Evolutionary conservation across 371 early-diverging fungal species (phyloP).

Genomic region (Coemansia sp.): DNA sequence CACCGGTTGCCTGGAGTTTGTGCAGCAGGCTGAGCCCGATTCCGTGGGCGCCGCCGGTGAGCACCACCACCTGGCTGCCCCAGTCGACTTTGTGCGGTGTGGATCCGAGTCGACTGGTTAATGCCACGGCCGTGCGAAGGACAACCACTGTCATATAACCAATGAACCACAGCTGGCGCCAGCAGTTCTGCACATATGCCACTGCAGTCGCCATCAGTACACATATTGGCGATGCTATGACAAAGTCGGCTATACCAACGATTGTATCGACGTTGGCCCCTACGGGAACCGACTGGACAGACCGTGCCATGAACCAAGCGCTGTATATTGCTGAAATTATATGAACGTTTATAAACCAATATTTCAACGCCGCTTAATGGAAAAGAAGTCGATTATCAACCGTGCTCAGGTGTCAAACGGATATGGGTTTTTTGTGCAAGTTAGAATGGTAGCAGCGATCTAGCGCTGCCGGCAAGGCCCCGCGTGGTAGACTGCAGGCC

Average conservation of each 20-base stretch:
- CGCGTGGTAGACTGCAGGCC: slow-evolving; percentile 48
- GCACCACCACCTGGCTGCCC: slow-evolving; percentile 28
- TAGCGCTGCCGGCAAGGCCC: slow-evolving; percentile 34
- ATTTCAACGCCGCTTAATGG: not conserved
- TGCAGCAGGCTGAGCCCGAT: slow-evolving; percentile 34
- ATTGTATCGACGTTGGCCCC: slow-evolving; percentile 40
- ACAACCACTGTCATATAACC: slow-evolving; percentile 7
- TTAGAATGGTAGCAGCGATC: slow-evolving; percentile 46
- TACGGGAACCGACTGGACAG: not conserved
- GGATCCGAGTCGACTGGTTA: not conserved
- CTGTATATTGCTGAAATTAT: not conserved
- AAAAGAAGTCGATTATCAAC: not conserved
- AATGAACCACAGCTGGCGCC: slow-evolving; percentile 9
- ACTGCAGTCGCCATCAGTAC: slow-evolving; percentile 3
- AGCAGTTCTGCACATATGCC: slow-evolving; percentile 4
- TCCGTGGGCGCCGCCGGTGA: slow-evolving; percentile 48
- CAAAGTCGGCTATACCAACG: not conserved
- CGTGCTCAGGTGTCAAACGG: too few relatives aligned
- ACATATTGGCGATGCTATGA: slow-evolving; percentile 13
- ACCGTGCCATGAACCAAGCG: slow-evolving; percentile 1
- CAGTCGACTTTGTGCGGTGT: slow-evolving; percentile 19
- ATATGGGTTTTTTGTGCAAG: not conserved
- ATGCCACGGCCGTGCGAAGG: not conserved
- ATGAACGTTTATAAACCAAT: not conserved
- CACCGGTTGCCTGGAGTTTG: slow-evolving; percentile 8